Conservation (phyloP, 257 asterid species). For the Solanum medicagineum region DNA sequence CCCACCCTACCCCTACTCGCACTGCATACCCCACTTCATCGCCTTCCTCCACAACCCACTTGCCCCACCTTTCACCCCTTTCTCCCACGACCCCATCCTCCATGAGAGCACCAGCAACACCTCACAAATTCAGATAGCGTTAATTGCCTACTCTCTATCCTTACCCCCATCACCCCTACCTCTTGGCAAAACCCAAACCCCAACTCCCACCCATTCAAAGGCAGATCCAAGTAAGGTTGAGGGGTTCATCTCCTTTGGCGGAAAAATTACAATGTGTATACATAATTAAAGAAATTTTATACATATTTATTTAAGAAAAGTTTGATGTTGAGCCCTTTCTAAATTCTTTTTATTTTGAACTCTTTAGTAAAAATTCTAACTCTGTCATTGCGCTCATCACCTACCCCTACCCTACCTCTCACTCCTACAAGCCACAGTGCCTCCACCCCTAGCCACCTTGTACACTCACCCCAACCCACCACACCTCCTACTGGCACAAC, state of each 20-base stretch:
- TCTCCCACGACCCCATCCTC: too few relatives aligned
- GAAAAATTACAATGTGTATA: neutral
- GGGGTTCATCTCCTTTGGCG: neutral
- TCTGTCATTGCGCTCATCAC: neutral
- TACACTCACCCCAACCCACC: neutral
- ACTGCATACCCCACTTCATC: neutral
- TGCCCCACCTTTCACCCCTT: neutral
- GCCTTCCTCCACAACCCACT: too few relatives aligned
- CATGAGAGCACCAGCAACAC: too few relatives aligned
- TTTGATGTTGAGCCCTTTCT: neutral
- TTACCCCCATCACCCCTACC: too few relatives aligned
- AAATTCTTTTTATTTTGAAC: neutral
- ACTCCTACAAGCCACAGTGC: neutral
- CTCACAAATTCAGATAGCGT: too few relatives aligned
- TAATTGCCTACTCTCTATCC: too few relatives aligned
- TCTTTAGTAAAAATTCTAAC: neutral
- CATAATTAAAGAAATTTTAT: neutral
- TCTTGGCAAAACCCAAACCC: too few relatives aligned
- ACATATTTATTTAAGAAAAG: neutral
- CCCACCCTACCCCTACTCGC: neutral
- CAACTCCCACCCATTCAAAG: neutral
- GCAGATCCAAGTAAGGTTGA: neutral
- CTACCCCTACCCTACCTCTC: neutral
- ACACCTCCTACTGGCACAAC: neutral
- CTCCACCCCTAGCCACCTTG: neutral